phyloP scores from a whole-genome alignment of 2,329 filamentous ascomycete genomes.

The Ophiostoma sp. region DNA sequence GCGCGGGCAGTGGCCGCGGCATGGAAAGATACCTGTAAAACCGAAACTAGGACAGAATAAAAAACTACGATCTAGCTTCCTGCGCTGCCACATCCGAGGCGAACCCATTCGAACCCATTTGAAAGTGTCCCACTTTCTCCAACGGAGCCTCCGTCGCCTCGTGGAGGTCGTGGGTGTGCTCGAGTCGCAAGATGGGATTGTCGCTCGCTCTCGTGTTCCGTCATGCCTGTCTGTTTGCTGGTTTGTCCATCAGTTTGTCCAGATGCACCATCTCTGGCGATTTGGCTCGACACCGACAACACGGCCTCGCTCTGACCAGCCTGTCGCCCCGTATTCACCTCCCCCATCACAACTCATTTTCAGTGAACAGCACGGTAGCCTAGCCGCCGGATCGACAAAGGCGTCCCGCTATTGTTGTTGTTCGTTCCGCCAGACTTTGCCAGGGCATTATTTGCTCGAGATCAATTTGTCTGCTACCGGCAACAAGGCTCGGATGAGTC shows the following conservation, averaged over 20 bases:
- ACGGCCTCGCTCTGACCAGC: not conserved
- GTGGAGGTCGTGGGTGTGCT: not conserved
- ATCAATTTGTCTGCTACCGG: not conserved
- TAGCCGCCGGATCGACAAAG: not conserved
- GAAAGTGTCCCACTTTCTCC: not conserved
- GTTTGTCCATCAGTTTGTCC: not conserved
- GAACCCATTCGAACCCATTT: not conserved
- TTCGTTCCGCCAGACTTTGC: not conserved
- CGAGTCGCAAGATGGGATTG: not conserved
- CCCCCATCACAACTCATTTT: not conserved
- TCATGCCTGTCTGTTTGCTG: not conserved
- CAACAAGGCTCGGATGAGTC: not conserved
- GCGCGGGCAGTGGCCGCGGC: not conserved
- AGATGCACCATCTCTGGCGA: not conserved
- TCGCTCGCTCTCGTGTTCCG: not conserved
- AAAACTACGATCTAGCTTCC: not conserved
- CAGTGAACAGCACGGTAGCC: conserved; percentile 1
- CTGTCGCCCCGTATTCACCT: conserved; percentile 3
- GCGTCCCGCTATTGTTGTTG: not conserved
- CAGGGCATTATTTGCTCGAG: not conserved
- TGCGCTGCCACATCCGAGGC: not conserved
- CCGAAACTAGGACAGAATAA: not conserved
- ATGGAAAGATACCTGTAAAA: not conserved
- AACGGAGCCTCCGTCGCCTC: not conserved
- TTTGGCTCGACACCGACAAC: not conserved